Evolutionary conservation across 2,329 filamentous ascomycete genomes (phyloP), one percentile per base, ranked within the genome.

Genomic region (Claviceps maximensis): DNA sequence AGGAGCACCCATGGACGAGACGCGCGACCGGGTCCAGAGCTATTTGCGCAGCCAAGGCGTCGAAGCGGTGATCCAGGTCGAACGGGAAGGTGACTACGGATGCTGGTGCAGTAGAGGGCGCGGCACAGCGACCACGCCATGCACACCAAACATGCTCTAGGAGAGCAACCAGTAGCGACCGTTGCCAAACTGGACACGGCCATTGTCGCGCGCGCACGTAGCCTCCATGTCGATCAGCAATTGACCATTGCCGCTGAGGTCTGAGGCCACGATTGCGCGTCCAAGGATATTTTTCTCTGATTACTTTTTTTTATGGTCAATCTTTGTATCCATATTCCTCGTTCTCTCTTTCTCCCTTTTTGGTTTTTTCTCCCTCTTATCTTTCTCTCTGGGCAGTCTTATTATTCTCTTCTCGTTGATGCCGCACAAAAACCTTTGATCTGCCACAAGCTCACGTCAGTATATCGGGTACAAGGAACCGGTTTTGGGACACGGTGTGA

Each of bases 21-120:
- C 96, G 6, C 77, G 87, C 50, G 80, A 87, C 55, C 77, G 89
- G n/a, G 85, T 90, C 0, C 74, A 77, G 46, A 76, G 80, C 45
- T 93, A 89, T 59, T 73, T 95, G 23, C 70, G 76, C 8, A 79
- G 79, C 50, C 79, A 86, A 58, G 80, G 82, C 44, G 85, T 96
- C 69, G 84, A 95, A 61, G 80, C 89, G 13, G 82, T 94, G 27
- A 79, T 96, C 5, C 91, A 96, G 68, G 86, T 95, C 1, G 91
- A 96, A 68, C 75, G 84, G 47, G 89, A 95, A 62, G 87, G 86
- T 0, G 88, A 95, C 54, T 63, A 66, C 42, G 73, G 70, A 21
- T 84, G 80, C 59, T 84, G 81, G 80, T 84, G 81, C 58, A 60
- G 58, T 17, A 61, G 67, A 38, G 63, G 62, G 49, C 63, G 67